phyloP scores from a whole-genome alignment of 164 flowering plant species.

The Cinnamomum micranthum region DNA sequence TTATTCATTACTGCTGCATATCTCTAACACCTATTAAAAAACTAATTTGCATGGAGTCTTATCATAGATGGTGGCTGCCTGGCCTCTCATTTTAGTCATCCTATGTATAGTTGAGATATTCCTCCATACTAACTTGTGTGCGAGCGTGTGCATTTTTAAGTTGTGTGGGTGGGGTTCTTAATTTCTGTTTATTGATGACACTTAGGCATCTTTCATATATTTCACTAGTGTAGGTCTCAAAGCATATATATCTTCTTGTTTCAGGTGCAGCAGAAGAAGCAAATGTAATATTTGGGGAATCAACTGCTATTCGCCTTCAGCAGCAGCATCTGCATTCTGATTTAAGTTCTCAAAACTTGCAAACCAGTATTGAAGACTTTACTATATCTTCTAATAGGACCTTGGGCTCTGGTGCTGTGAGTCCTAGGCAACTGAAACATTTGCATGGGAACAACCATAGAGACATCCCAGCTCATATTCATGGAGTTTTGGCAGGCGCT shows the following conservation, averaged over 20 bases:
- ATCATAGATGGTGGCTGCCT: no score
- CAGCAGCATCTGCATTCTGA: conserved; percentile 50
- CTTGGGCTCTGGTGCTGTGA: conserved; percentile 43
- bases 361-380: conserved; percentile 37
- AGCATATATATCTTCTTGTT: conserved; percentile 7
- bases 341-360: conserved; percentile 32
- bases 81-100: no score
- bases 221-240: not conserved
- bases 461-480: conserved; percentile 51
- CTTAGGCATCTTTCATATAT: not conserved
- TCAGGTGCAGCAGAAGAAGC: conserved; percentile 93
- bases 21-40: no score
- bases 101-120: no score
- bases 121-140: no score
- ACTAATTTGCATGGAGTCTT: no score
- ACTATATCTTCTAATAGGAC: conserved; percentile 30
- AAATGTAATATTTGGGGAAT: conserved; percentile 64
- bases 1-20: no score
- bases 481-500: conserved; percentile 38
- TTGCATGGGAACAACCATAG: conserved; percentile 42
- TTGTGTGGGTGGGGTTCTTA: no score
- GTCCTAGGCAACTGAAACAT: conserved; percentile 59
- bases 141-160: no score
- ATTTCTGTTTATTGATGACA: not conserved
- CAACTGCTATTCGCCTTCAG: conserved; percentile 64